Percentiles rank a stretch among this genome's conserved stretches.
Evolutionary conservation across 441 rosid genomes (phyloP).

Genomic region (Brassica balearica): DNA sequence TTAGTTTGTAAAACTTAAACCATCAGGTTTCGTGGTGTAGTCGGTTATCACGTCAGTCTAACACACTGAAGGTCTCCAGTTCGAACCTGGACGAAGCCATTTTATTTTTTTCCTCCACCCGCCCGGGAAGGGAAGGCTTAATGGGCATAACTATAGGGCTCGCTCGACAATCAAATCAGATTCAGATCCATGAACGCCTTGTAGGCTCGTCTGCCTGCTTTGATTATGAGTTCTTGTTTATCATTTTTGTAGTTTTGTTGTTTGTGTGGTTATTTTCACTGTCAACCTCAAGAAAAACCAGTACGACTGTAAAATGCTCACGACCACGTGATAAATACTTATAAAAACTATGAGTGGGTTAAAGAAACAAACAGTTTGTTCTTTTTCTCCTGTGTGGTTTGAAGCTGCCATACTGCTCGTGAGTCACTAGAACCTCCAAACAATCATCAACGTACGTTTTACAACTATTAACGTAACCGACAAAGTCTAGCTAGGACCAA

Average conservation of each 20-base stretch:
- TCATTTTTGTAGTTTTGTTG: neutral
- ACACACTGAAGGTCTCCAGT: slow-evolving; percentile 99
- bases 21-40: slow-evolving; percentile 85
- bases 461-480: slow-evolving; percentile 27
- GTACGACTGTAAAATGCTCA: slow-evolving; percentile 16
- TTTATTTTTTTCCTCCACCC: neutral
- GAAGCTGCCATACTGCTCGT: slow-evolving; percentile 23
- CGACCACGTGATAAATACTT: slow-evolving; percentile 37
- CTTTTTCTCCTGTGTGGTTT: slow-evolving; percentile 31
- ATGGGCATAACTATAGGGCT: neutral
- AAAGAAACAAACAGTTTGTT: slow-evolving; percentile 15
- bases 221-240: neutral
- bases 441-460: slow-evolving; percentile 18
- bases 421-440: slow-evolving; percentile 28
- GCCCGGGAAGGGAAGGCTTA: neutral
- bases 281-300: slow-evolving; percentile 21
- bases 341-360: neutral
- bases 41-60: slow-evolving; percentile 99
- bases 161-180: neutral
- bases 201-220: neutral
- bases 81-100: slow-evolving; percentile 88
- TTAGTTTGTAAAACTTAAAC: no score
- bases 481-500: slow-evolving; percentile 31
- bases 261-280: neutral
- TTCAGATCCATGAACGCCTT: neutral